Evolutionary conservation across 2,329 filamentous ascomycete genomes (phyloP).

Genomic region (Calonectria crousiana): DNA sequence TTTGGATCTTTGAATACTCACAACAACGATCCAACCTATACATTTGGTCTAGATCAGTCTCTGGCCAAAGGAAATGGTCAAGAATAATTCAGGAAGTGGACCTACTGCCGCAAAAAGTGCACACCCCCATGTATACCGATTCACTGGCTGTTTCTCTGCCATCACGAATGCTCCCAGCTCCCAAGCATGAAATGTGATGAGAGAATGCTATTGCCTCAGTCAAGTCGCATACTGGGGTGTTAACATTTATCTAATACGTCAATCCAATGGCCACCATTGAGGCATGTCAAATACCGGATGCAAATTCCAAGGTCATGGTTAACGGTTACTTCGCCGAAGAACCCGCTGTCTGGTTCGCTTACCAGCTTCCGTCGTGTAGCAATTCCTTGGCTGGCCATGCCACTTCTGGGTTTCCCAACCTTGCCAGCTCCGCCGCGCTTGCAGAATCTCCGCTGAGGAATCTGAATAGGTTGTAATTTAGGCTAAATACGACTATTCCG

Average conservation of each 20-base stretch:
- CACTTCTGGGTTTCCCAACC: not conserved
- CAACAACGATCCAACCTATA: not conserved
- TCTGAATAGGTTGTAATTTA: not conserved
- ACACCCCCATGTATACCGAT: conserved; percentile 8
- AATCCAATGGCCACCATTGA: too few species aligned
- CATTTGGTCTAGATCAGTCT: not conserved
- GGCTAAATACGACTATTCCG: too few species aligned
- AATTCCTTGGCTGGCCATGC: not conserved
- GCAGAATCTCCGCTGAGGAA: not conserved
- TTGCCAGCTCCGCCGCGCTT: not conserved
- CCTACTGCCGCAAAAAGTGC: conserved; percentile 1
- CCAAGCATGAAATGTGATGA: not conserved
- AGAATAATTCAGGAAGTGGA: not conserved
- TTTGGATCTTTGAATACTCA: too few species aligned
- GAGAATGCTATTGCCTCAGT: too few species aligned
- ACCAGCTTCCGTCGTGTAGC: not conserved
- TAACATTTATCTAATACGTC: too few species aligned
- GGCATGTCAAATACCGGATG: too few species aligned
- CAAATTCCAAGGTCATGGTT: too few species aligned
- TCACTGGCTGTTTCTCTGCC: not conserved
- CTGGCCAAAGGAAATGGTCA: too few species aligned
- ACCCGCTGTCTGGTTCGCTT: too few species aligned
- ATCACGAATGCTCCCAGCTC: not conserved
- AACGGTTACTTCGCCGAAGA: not conserved
- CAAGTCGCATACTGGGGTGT: too few species aligned